Conservation (phyloP, 306 rosid genomes). For the Lupinus albus region DNA sequence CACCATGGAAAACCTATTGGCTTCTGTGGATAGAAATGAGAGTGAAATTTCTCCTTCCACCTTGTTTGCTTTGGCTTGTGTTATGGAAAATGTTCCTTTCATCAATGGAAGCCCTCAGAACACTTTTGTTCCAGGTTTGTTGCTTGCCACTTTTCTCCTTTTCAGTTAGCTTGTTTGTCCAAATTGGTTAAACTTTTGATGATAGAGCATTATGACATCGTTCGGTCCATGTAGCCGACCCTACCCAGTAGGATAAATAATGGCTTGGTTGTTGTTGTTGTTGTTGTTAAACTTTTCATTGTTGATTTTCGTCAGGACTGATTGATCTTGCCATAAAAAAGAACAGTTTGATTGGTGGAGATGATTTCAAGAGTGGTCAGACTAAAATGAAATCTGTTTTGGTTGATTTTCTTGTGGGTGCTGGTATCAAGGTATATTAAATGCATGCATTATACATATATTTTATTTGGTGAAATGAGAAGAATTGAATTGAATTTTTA, state of each 20-base stretch:
- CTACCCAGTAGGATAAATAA: too few relatives aligned
- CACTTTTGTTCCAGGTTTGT: constrained; percentile 91
- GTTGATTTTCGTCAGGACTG: constrained; percentile 72
- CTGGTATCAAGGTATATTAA: constrained; percentile 85
- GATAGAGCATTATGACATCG: too few relatives aligned
- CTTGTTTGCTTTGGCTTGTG: constrained; percentile 83
- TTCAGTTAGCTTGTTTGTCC: neutral
- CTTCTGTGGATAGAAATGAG: constrained; percentile 81
- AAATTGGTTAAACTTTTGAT: constrained; percentile 9
- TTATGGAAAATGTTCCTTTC: constrained; percentile 80
- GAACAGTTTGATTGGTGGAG: constrained; percentile 92
- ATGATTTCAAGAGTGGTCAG: constrained; percentile 98
- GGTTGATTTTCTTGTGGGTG: constrained; percentile 98
- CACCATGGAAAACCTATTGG: constrained; percentile 74
- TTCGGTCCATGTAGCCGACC: too few relatives aligned
- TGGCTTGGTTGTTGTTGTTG: too few relatives aligned
- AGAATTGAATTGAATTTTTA: constrained; percentile 3
- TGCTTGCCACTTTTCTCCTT: neutral
- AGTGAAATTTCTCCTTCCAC: constrained; percentile 98
- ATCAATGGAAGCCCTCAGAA: constrained; percentile 99
- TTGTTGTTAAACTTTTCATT: too few relatives aligned
- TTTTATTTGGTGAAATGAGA: constrained; percentile 19
- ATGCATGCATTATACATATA: neutral
- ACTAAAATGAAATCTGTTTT: constrained; percentile 97
- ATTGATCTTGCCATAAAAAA: constrained; percentile 82